Conservation (phyloP, 1,139 yeast genomes). For the Yamadazyma dendronema region DNA sequence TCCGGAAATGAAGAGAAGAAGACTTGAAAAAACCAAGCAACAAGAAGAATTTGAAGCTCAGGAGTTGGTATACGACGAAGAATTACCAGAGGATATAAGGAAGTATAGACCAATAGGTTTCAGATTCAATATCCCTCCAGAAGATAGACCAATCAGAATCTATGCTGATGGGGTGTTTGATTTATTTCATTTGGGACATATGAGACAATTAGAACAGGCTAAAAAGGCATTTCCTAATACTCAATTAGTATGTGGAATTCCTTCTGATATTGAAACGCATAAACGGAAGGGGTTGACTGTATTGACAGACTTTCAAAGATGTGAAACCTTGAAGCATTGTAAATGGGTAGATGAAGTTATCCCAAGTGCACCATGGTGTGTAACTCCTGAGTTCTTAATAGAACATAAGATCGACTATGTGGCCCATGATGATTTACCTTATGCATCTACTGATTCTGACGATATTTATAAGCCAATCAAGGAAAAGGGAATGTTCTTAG, state of each 20-base stretch:
- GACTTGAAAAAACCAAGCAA: slow-evolving; percentile 26
- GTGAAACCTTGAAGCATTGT: slow-evolving; percentile 86
- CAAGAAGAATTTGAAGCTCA: slow-evolving; percentile 42
- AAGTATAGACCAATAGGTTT: slow-evolving; percentile 72
- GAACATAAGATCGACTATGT: slow-evolving; percentile 89
- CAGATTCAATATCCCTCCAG: slow-evolving; percentile 77
- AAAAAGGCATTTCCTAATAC: slow-evolving; percentile 89
- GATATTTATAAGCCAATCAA: slow-evolving; percentile 93
- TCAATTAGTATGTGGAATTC: slow-evolving; percentile 84
- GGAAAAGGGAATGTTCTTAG: slow-evolving; percentile 83
- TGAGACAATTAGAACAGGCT: slow-evolving; percentile 96
- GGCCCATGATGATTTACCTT: slow-evolving; percentile 96
- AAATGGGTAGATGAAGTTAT: slow-evolving; percentile 97
- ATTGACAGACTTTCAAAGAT: slow-evolving; percentile 79
- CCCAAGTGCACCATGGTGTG: slow-evolving; percentile 94
- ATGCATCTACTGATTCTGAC: slow-evolving; percentile 81
- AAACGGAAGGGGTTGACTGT: slow-evolving; percentile 92
- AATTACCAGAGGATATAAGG: slow-evolving; percentile 60
- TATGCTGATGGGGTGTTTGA: slow-evolving; percentile 99
- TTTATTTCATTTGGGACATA: slow-evolving; percentile 92
- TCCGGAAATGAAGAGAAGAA: slow-evolving; percentile 22
- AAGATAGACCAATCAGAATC: slow-evolving; percentile 80
- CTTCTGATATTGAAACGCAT: slow-evolving; percentile 88
- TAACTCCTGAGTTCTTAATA: slow-evolving; percentile 74
- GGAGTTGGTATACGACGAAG: slow-evolving; percentile 57